These are phyloP conservation scores for Elsinoe ampelina DNA, from an alignment of 2,329 filamentous ascomycete species.

Conservation along the genomic window DNA sequence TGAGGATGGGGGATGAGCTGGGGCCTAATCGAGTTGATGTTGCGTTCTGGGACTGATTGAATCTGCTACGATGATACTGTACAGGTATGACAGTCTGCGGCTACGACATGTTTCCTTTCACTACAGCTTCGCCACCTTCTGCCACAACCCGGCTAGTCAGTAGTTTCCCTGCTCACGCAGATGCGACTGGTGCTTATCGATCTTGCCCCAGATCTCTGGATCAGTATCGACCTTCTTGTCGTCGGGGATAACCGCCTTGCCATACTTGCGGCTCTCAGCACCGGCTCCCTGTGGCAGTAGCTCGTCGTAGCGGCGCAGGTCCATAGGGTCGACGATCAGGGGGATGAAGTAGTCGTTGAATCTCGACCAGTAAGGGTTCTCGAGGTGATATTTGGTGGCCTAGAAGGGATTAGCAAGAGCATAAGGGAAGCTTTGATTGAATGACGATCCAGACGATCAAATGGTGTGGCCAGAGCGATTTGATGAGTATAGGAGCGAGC, in stretches of 20 bases:
- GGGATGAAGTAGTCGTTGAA: constrained; percentile 67
- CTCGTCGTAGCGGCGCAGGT: constrained; percentile 59
- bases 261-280: constrained; percentile 1
- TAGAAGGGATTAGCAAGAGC: constrained; percentile 14
- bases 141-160: constrained; percentile 2
- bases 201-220: constrained; percentile 10
- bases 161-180: constrained; percentile 13
- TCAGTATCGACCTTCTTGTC: constrained; percentile 11
- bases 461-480: constrained; percentile 7
- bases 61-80: not conserved
- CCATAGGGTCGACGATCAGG: constrained; percentile 59
- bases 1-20: not conserved
- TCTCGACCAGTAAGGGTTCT: constrained; percentile 65
- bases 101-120: no score
- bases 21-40: not conserved
- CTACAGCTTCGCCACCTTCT: not conserved
- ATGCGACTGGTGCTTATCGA: constrained; percentile 12
- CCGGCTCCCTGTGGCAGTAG: constrained; percentile 24
- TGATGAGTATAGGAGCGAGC: no score
- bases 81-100: not conserved
- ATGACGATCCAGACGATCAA: not conserved
- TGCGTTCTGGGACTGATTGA: no score
- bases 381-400: constrained; percentile 37
- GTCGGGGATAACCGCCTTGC: not conserved
- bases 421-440: not conserved